A percentile compares a stretch with the other conserved stretches of the same genome.
These are phyloP conservation scores for Themeda triandra DNA, from an alignment of 176 grass and related monocot species.

Conservation along the genomic window DNA sequence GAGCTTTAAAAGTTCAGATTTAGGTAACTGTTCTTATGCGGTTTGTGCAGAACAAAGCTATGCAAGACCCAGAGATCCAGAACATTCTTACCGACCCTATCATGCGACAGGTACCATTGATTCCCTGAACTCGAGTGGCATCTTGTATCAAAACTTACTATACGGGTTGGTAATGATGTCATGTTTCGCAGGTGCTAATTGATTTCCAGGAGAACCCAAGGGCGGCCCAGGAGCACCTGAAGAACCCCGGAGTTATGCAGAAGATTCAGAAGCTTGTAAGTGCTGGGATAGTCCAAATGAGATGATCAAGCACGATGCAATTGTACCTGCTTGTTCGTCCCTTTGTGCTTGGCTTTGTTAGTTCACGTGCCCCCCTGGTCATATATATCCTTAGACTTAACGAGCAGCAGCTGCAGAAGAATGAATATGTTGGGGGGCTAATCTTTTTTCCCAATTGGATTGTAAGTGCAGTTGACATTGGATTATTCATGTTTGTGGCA, in stretches of 20 bases:
- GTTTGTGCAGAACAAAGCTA: conserved; percentile 75
- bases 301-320: conserved; percentile 17
- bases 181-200: conserved; percentile 52
- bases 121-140: background rate
- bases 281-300: conserved; percentile 94
- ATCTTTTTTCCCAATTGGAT: conserved; percentile 15
- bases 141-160: background rate
- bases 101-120: conserved; percentile 75
- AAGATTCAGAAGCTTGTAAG: conserved; percentile 94
- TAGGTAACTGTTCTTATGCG: conserved; percentile 10
- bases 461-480: conserved; percentile 25
- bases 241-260: conserved; percentile 79
- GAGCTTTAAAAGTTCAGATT: background rate
- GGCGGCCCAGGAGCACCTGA: conserved; percentile 80
- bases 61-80: conserved; percentile 98
- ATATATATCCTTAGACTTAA: background rate
- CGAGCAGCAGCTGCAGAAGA: background rate
- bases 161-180: background rate
- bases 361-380: background rate
- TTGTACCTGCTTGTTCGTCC: conserved; percentile 2
- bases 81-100: conserved; percentile 87
- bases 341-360: conserved; percentile 23
- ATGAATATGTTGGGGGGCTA: background rate
- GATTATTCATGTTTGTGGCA: conserved; percentile 21
- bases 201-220: conserved; percentile 98